Conservation (phyloP, 371 early-diverging fungal genomes). For the Amoeboaphelidium occidentale region DNA sequence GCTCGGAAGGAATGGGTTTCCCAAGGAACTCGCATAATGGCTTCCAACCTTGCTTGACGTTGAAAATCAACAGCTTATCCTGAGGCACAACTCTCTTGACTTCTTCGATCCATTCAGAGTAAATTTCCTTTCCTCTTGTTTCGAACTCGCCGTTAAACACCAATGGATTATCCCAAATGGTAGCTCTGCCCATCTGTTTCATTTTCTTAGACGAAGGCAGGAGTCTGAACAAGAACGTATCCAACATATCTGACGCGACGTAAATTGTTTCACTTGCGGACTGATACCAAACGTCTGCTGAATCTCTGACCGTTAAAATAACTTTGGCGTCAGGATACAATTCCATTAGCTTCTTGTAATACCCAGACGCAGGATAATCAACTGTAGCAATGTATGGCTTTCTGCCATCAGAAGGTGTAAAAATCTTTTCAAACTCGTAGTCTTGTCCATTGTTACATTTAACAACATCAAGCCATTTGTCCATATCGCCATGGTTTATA, state of each 20-base stretch:
- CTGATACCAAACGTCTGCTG: slow-evolving; percentile 1
- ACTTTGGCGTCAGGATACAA: slow-evolving; percentile 6
- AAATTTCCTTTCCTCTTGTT: slow-evolving; percentile 3
- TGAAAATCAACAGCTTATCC: slow-evolving; percentile 4
- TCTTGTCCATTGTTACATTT: too few species aligned
- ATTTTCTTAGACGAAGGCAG: too few species aligned
- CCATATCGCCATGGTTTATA: too few species aligned
- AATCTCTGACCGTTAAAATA: slow-evolving; percentile 5
- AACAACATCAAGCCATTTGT: too few species aligned
- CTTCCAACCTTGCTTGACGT: slow-evolving; percentile 6
- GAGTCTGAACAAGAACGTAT: slow-evolving; percentile 1
- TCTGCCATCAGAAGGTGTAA: too few species aligned
- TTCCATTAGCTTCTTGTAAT: too few species aligned
- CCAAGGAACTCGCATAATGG: slow-evolving; percentile 8
- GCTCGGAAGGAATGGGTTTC: slow-evolving; percentile 4
- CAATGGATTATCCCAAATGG: too few species aligned
- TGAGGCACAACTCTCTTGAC: slow-evolving; percentile 6
- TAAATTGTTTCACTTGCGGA: slow-evolving; percentile 1
- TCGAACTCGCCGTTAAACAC: too few species aligned
- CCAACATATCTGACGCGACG: neutral
- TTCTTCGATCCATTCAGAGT: slow-evolving; percentile 2
- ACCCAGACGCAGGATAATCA: too few species aligned
- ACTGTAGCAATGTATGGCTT: too few species aligned
- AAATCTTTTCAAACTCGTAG: too few species aligned
- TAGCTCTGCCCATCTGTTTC: too few species aligned